These are phyloP conservation scores for Bidens hawaiensis DNA, from an alignment of 140 eudicot genomes.

Conservation along the genomic window DNA sequence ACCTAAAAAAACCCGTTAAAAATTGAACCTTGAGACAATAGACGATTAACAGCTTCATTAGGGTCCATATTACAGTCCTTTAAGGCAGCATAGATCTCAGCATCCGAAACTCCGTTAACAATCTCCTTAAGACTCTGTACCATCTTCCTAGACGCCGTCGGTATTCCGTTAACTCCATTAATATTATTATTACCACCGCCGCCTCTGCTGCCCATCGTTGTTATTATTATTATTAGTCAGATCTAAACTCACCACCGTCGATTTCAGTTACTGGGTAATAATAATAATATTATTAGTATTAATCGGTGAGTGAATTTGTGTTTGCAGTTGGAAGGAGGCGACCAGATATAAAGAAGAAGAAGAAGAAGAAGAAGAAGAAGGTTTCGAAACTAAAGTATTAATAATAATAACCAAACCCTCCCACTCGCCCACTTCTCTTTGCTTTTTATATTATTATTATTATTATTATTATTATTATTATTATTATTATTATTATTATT, in stretches of 20 bases:
- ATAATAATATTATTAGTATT: not conserved
- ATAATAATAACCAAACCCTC: constrained; percentile 35
- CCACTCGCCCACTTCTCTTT: constrained; percentile 27
- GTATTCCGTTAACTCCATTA: constrained; percentile 45
- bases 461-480: too few relatives aligned
- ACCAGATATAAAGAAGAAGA: constrained; percentile 12
- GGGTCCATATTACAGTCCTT: constrained; percentile 98
- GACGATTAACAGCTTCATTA: constrained; percentile 85
- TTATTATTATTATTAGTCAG: not conserved
- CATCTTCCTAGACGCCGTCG: constrained; percentile 67
- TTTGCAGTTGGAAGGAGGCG: constrained; percentile 24
- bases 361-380: constrained; percentile 24
- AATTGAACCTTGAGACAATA: constrained; percentile 67
- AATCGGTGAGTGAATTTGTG: not conserved
- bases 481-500: too few relatives aligned
- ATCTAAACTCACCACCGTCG: not conserved
- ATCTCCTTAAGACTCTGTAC: constrained; percentile 87
- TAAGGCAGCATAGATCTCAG: constrained; percentile 84
- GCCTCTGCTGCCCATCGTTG: constrained; percentile 39
- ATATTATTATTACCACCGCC: constrained; percentile 34
- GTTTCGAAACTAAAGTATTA: too few relatives aligned
- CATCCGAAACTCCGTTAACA: constrained; percentile 63
- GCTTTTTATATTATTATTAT: not conserved
- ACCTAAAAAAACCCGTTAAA: not conserved
- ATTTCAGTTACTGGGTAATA: not conserved